phyloP scores from a whole-genome alignment of 2,329 filamentous ascomycete species.

The Aureobasidium sp. region DNA sequence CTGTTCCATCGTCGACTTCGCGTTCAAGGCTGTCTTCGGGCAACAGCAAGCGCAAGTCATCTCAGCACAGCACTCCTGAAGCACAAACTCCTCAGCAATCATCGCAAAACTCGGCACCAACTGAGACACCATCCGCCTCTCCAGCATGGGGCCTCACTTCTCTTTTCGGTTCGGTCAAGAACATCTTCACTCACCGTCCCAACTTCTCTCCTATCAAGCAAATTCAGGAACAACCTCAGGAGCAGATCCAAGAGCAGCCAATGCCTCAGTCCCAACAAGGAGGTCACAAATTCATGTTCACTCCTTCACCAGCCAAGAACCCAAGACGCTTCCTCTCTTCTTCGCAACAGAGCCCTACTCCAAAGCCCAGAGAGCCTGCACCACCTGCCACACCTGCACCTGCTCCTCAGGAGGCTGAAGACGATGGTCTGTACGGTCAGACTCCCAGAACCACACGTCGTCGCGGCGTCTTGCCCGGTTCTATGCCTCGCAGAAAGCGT shows the following conservation, averaged over 20 bases:
- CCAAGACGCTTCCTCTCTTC: background rate
- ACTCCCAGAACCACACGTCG: background rate
- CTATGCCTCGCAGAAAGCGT: background rate
- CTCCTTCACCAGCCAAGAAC: background rate
- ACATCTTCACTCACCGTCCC: constrained; percentile 2
- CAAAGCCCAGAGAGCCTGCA: background rate
- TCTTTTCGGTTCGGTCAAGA: constrained; percentile 8
- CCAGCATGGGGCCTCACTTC: constrained; percentile 8
- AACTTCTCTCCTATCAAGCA: background rate
- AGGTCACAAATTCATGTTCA: background rate
- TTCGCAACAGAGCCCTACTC: background rate
- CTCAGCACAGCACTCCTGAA: background rate
- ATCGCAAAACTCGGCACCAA: background rate
- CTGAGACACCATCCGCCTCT: constrained; percentile 1
- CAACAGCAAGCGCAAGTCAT: background rate
- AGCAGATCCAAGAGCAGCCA: background rate
- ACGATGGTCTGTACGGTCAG: background rate
- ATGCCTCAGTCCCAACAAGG: background rate
- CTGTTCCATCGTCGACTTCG: background rate
- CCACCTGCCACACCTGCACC: background rate
- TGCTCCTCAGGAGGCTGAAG: background rate
- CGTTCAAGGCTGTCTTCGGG: too few relatives aligned
- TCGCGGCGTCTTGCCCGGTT: background rate
- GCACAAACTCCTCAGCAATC: background rate
- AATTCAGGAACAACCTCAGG: background rate